A percentile compares a stretch with the other conserved stretches of the same genome.
Evolutionary conservation across 176 grass and related monocot genomes (phyloP).

Genomic region (Cenchrus purpureus): DNA sequence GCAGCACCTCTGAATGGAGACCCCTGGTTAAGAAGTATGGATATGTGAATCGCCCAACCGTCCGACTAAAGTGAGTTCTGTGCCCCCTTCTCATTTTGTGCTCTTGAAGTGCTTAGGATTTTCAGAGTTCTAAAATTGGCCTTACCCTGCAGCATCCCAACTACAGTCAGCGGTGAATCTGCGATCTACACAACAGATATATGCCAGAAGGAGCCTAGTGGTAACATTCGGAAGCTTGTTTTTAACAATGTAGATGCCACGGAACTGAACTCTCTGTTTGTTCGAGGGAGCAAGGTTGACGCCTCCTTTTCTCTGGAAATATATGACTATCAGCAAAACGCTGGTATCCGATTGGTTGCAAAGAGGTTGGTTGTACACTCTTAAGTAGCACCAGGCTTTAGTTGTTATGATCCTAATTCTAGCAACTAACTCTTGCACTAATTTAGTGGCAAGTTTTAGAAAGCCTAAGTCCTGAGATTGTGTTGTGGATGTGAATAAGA

Average conservation of each 20-base stretch:
- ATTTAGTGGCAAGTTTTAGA: neutral
- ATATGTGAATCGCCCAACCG: constrained; percentile 55
- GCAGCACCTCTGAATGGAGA: constrained; percentile 92
- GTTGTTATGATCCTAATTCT: constrained; percentile 36
- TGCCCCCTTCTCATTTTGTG: constrained; percentile 19
- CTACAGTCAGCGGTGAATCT: constrained; percentile 34
- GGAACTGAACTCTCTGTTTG: constrained; percentile 63
- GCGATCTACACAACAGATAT: constrained; percentile 72
- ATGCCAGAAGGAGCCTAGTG: constrained; percentile 61
- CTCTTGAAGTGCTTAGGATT: neutral
- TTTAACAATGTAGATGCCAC: constrained; percentile 66
- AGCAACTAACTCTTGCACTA: constrained; percentile 37
- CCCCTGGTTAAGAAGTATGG: constrained; percentile 68
- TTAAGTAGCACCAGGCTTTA: constrained; percentile 36
- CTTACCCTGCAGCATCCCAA: constrained; percentile 72
- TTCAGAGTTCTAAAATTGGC: constrained; percentile 12
- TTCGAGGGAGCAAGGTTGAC: constrained; percentile 61
- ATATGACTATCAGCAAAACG: constrained; percentile 85
- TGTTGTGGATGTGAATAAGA: constrained; percentile 37
- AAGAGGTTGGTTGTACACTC: constrained; percentile 70
- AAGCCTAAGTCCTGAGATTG: constrained; percentile 9
- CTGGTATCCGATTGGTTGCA: constrained; percentile 72
- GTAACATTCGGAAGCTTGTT: constrained; percentile 73
- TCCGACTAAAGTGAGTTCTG: constrained; percentile 77
- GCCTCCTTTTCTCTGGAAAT: constrained; percentile 65